Percentiles rank a stretch among this genome's conserved stretches.
Conservation (phyloP, 129 eudicot species). For the Pseudognaphalium luteoalbum region DNA sequence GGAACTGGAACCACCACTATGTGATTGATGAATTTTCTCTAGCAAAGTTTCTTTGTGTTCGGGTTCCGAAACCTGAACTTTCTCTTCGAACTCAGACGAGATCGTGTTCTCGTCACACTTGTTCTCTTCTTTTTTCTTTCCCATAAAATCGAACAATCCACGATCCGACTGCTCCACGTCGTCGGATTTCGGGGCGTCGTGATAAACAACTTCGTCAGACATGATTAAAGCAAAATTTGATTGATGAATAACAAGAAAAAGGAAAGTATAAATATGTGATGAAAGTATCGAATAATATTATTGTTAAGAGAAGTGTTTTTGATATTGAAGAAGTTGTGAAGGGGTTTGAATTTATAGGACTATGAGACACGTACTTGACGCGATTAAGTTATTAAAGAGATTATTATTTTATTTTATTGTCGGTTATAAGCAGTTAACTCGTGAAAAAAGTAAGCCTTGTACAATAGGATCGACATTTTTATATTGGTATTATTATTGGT, state of each 20-base stretch:
- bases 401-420: neutral
- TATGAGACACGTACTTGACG: slow-evolving; percentile 38
- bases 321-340: slow-evolving; percentile 19
- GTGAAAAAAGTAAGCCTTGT: neutral
- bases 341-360: slow-evolving; percentile 39
- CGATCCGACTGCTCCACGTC: slow-evolving; percentile 49
- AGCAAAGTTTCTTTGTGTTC: slow-evolving; percentile 43
- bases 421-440: slow-evolving; percentile 1
- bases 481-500: no score
- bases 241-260: neutral
- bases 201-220: slow-evolving; percentile 55
- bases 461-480: neutral
- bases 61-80: slow-evolving; percentile 58
- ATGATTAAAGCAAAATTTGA: slow-evolving; percentile 21
- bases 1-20: slow-evolving; percentile 39
- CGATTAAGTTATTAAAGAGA: slow-evolving; percentile 33
- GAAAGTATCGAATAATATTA: slow-evolving; percentile 4
- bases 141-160: slow-evolving; percentile 56
- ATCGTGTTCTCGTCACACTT: slow-evolving; percentile 39
- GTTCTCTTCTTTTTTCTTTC: slow-evolving; percentile 53
- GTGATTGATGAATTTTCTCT: slow-evolving; percentile 45
- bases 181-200: slow-evolving; percentile 36
- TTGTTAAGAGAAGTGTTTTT: slow-evolving; percentile 2
- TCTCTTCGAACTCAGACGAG: slow-evolving; percentile 49
- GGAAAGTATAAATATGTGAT: neutral